phyloP scores from a whole-genome alignment of 2,329 filamentous ascomycete genomes.

The Fusarium brachygibbosum region DNA sequence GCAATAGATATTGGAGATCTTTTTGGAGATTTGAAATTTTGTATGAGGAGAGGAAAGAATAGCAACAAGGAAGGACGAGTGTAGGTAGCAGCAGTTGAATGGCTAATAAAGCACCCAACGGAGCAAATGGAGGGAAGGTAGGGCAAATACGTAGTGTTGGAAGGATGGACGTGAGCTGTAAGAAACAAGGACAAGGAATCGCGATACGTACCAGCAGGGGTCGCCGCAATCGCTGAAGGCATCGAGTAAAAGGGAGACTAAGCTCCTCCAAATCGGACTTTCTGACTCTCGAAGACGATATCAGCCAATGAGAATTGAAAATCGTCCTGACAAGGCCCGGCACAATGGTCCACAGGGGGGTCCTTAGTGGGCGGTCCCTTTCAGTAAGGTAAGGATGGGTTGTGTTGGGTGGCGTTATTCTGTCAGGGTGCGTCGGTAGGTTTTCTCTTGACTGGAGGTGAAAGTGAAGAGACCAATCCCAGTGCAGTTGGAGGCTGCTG shows the following conservation, averaged over 20 bases:
- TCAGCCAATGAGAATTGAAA: conserved; percentile 36
- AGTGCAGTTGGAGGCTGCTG: conserved; percentile 36
- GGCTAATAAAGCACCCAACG: conserved; percentile 36
- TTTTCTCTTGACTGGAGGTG: conserved; percentile 26
- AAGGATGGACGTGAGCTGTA: conserved; percentile 21
- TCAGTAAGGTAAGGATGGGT: conserved; percentile 2
- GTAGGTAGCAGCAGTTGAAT: conserved; percentile 34
- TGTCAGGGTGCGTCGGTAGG: conserved; percentile 30
- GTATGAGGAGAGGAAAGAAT: conserved; percentile 24
- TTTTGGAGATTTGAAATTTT: conserved; percentile 29
- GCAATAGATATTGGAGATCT: conserved; percentile 26
- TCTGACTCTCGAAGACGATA: conserved; percentile 34
- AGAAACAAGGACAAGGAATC: conserved; percentile 44
- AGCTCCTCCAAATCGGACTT: conserved; percentile 37
- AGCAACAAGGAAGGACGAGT: conserved; percentile 15
- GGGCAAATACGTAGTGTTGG: conserved; percentile 38
- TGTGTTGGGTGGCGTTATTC: conserved; percentile 33
- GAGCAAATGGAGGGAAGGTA: conserved; percentile 14
- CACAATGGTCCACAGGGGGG: conserved; percentile 47
- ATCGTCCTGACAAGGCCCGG: conserved; percentile 44
- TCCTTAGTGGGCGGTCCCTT: conserved; percentile 33
- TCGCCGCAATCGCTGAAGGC: conserved; percentile 50
- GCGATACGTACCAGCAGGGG: conserved; percentile 48
- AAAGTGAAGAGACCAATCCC: conserved; percentile 25
- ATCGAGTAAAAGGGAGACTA: conserved; percentile 46